Evolutionary conservation across 192 early-diverging fungal genomes (phyloP), one percentile per base, ranked within the genome.

Genomic region (Gamsiella multidivaricata): DNA sequence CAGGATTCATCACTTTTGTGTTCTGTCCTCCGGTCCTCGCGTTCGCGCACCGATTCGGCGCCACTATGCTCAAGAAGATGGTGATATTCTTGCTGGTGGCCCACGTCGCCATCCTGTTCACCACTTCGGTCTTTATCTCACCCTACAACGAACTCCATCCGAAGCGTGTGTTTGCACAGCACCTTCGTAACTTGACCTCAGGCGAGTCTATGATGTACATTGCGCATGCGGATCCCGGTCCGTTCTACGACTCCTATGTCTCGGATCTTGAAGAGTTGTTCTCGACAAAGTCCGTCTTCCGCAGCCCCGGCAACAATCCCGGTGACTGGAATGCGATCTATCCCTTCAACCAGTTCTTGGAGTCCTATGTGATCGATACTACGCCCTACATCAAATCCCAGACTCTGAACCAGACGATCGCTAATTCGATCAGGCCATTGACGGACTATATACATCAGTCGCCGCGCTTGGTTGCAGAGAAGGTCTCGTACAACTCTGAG

Each of bases 141-240:
- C 85, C 87, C 8, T 92, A 86, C 57, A 84, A 90, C 54, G 81
- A 81, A 10, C 68, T 88, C 50, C 90, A 91, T 63, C 91, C 91
- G 25, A 93, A 93, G 81, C 66, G 86, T 45, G 43, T 85, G 79
- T 76, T 76, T 76, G 65, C 87, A n/a, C 86, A 88, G 47, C 89
- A 91, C 75, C 63, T 84, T 41, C 86, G 87, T 34, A 91, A 93
- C 66, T 43, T 87, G 42, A 89, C 90, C 2, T 87, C 85, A 1
- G 83, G 84, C 29, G 84, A 88, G 22, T 80, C 85, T 2, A 73
- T 76, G 18, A 50, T 93, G 26, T 63, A 86, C 56, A 59, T 93
- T 50, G 85, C 88, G 3, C 83, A 91, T 71, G 86, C 90, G 0
- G 90, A 91, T 56, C 84, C 85, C 10, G 87, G 85, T 32, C 81